Evolutionary conservation across 441 rosid genomes (phyloP).

Genomic region (Daphne laureola): DNA sequence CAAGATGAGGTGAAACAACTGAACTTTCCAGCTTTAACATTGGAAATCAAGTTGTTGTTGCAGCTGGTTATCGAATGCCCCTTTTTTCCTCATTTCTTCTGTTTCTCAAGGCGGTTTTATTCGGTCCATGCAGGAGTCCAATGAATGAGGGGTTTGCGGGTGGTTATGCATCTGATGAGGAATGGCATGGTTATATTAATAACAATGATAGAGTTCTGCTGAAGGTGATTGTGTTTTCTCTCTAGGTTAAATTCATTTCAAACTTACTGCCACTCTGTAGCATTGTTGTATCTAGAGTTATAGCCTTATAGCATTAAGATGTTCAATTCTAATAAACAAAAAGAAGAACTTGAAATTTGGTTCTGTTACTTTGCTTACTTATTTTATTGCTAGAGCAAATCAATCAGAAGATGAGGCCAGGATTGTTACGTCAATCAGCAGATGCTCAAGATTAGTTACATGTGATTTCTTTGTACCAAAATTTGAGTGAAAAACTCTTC

Average conservation of each 20-base stretch:
- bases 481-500: no score
- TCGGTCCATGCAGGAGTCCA: conserved; percentile 47
- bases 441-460: no score
- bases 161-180: conserved; percentile 89
- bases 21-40: neutral
- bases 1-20: conserved; percentile 57
- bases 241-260: neutral
- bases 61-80: no score
- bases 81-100: neutral
- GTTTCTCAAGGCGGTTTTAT: neutral
- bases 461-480: no score
- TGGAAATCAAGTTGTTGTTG: neutral
- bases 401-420: no score
- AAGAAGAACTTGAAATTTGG: no score
- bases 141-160: conserved; percentile 53
- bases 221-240: conserved; percentile 38
- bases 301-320: no score
- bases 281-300: no score
- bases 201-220: conserved; percentile 89
- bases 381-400: no score
- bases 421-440: no score
- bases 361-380: no score
- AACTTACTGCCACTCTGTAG: neutral
- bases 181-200: conserved; percentile 95
- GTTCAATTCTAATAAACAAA: no score